phyloP scores from a whole-genome alignment of 1,284 basidiomycete species.

The Trametes sp. region DNA sequence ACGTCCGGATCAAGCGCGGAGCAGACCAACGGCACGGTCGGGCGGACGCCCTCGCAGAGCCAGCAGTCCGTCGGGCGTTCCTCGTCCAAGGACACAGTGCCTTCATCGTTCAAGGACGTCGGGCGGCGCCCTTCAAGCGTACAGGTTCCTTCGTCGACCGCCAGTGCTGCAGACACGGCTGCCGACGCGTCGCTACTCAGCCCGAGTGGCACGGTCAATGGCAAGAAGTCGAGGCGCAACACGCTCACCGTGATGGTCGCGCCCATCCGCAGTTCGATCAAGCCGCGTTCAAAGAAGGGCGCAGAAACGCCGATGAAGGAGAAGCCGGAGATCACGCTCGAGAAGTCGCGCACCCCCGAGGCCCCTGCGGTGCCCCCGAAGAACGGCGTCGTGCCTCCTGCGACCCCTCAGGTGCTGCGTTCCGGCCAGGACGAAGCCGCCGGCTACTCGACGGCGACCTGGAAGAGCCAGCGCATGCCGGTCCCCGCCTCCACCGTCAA shows the following conservation, averaged over 20 bases:
- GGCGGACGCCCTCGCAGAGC: slow-evolving; percentile 52
- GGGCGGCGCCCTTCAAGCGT: slow-evolving; percentile 46
- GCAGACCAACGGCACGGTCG: slow-evolving; percentile 38
- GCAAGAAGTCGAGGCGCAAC: slow-evolving; percentile 73
- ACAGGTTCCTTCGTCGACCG: slow-evolving; percentile 40
- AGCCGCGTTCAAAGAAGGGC: slow-evolving; percentile 52
- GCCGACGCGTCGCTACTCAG: slow-evolving; percentile 45
- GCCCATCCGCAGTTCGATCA: slow-evolving; percentile 68
- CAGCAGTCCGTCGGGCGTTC: slow-evolving; percentile 27
- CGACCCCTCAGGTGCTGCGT: slow-evolving; percentile 33
- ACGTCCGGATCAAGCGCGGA: slow-evolving; percentile 38
- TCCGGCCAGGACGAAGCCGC: slow-evolving; percentile 14
- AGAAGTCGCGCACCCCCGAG: slow-evolving; percentile 31
- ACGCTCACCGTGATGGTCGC: slow-evolving; percentile 87
- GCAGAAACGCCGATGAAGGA: slow-evolving; percentile 47
- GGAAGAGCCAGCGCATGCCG: slow-evolving; percentile 36
- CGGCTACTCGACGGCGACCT: slow-evolving; percentile 21
- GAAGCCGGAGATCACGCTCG: slow-evolving; percentile 40
- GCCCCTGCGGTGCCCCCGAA: slow-evolving; percentile 30
- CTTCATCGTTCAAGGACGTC: slow-evolving; percentile 29
- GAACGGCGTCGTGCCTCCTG: slow-evolving; percentile 33
- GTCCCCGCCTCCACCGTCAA: slow-evolving; percentile 76
- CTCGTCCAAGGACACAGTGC: slow-evolving; percentile 24
- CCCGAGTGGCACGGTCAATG: slow-evolving; percentile 42
- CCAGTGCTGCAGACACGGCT: slow-evolving; percentile 27